phyloP scores from a whole-genome alignment of 345 rosid genomes.

The Gossypium herbaceum region DNA sequence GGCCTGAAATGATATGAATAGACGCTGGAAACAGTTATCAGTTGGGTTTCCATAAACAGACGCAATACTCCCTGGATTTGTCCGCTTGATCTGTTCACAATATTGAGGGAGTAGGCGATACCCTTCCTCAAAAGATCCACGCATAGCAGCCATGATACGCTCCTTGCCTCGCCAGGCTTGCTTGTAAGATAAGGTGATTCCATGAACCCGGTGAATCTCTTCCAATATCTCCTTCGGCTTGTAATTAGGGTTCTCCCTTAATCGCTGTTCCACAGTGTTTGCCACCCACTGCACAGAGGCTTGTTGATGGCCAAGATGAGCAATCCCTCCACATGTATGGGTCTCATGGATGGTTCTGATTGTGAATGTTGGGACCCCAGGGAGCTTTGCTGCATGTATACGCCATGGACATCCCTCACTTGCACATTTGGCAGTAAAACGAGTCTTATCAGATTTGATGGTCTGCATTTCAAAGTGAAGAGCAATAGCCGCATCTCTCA shows the following conservation, averaged over 20 bases:
- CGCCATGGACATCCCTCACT: slow-evolving; percentile 97
- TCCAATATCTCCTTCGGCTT: slow-evolving; percentile 97
- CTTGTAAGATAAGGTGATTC: slow-evolving; percentile 90
- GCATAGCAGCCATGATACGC: slow-evolving; percentile 95
- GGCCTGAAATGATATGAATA: slow-evolving; percentile 95
- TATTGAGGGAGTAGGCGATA: slow-evolving; percentile 91
- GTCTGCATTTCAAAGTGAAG: slow-evolving; percentile 99
- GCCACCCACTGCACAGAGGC: slow-evolving; percentile 99
- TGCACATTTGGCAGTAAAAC: slow-evolving; percentile 98
- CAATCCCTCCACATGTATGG: slow-evolving; percentile 89
- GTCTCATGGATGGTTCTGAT: slow-evolving; percentile 84
- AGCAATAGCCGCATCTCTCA: slow-evolving; percentile 93
- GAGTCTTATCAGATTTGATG: slow-evolving; percentile 95
- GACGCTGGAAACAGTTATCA: slow-evolving; percentile 88
- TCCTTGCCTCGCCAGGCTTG: slow-evolving; percentile 99
- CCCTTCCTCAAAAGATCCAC: slow-evolving; percentile 98
- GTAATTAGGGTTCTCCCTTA: slow-evolving; percentile 88
- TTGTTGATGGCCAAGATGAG: slow-evolving; percentile 96
- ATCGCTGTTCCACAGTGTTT: slow-evolving; percentile 82
- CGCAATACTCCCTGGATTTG: slow-evolving; percentile 90
- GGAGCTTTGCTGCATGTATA: slow-evolving; percentile 95
- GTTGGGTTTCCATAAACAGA: slow-evolving; percentile 71
- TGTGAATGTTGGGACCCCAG: slow-evolving; percentile 95
- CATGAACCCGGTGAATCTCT: slow-evolving; percentile 93
- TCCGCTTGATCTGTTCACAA: slow-evolving; percentile 84